Conservation (phyloP, 2,329 filamentous ascomycete species). For the Penicillium sp. region DNA sequence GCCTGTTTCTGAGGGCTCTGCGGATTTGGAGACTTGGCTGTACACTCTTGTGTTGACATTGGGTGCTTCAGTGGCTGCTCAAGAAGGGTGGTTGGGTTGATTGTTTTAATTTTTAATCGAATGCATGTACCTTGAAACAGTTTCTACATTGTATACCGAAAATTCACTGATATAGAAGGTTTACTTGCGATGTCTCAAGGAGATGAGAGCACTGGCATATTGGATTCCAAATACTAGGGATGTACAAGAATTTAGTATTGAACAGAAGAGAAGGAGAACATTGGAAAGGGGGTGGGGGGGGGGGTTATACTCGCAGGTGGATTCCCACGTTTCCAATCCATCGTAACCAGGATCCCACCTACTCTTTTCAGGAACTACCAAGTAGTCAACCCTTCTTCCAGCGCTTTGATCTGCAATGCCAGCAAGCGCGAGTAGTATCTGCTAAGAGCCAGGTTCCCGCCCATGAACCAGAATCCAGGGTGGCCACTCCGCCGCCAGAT, state of each 20-base stretch:
- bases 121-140: neutral
- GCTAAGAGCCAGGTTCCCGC: conserved; percentile 63
- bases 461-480: conserved; percentile 66
- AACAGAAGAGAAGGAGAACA: no score
- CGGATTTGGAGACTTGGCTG: conserved; percentile 24
- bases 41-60: conserved; percentile 33
- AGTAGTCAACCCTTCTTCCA: conserved; percentile 32
- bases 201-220: neutral
- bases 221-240: neutral
- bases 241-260: no score
- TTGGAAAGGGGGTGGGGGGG: no score
- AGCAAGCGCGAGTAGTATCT: conserved; percentile 58
- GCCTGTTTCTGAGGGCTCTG: conserved; percentile 9
- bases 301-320: no score
- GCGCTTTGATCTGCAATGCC: conserved; percentile 52
- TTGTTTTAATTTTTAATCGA: neutral
- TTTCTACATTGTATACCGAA: neutral
- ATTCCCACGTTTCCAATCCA: no score
- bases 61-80: conserved; percentile 30
- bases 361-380: neutral
- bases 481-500: conserved; percentile 64
- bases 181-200: no score
- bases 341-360: no score
- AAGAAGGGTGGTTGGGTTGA: conserved; percentile 28
- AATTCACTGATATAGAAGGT: no score